These are phyloP conservation scores for Lizonia empirigonia DNA, from an alignment of 2,329 filamentous ascomycete species.

Conservation along the genomic window DNA sequence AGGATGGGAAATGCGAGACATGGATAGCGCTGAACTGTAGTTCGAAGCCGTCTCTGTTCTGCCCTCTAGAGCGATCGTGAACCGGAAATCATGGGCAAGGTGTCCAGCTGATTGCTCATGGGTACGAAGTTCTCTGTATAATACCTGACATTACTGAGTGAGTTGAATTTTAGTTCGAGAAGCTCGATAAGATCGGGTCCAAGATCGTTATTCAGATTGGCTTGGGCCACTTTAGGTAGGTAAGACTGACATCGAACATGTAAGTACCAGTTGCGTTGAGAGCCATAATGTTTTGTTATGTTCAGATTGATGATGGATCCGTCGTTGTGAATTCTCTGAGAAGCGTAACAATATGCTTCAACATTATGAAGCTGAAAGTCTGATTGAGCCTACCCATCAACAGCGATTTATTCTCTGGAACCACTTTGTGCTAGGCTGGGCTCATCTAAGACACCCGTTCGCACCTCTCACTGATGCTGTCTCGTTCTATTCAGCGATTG, in stretches of 20 bases:
- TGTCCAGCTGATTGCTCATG: constrained; percentile 19
- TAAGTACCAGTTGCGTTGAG: not conserved
- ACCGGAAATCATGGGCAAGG: constrained; percentile 37
- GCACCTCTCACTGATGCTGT: too few relatives aligned
- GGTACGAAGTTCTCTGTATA: constrained; percentile 18
- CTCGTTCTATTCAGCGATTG: too few relatives aligned
- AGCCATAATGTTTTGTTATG: too few relatives aligned
- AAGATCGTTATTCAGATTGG: not conserved
- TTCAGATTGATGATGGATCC: too few relatives aligned
- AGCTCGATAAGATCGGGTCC: constrained; percentile 26
- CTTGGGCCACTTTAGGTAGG: not conserved
- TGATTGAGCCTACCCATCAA: too few relatives aligned
- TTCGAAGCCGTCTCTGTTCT: constrained; percentile 42
- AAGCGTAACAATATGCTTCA: too few relatives aligned
- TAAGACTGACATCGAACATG: not conserved
- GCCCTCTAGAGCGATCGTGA: constrained; percentile 40
- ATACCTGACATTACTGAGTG: not conserved
- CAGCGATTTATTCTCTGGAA: too few relatives aligned
- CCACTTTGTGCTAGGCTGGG: too few relatives aligned
- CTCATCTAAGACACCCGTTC: too few relatives aligned
- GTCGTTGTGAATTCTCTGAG: too few relatives aligned
- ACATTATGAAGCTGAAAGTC: too few relatives aligned
- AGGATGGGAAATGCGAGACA: constrained; percentile 56
- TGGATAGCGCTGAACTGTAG: constrained; percentile 54
- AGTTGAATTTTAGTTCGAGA: constrained; percentile 37